Base-by-base conservation (phyloP, 108 stramenopile genomes). In the Skeletonema potamos region DNA sequence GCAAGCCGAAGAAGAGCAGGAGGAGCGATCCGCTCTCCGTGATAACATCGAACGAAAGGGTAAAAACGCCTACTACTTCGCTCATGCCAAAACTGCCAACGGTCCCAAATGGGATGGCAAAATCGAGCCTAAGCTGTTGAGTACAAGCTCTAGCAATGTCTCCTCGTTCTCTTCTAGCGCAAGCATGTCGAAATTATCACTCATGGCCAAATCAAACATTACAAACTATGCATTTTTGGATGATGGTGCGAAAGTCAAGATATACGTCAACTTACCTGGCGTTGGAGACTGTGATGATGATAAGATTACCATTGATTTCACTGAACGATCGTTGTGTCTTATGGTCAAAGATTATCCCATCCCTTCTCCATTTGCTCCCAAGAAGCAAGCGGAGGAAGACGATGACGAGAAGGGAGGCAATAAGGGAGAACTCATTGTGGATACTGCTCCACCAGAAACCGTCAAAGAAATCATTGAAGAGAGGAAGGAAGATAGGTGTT, bases 41-140 rank as follows among this genome's bases (percentile, higher is more conserved):
- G 90, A 94, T 37, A 91, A 94, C 67, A 91, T 91, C 68, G 68
- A 72, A 29, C 59, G 72, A 54, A 93, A 88, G 59, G 92, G 92
- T 17, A 86, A 85, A 61, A 86, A 93, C 62, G 89, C 92, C 24
- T 93, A 93, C 64, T 93, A 93, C 64, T 93, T 87, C 65, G 92
- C 92, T 2, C 92, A 93, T 62, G 81, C 80, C 0, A 79, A 91
- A 76, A 91, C 79, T 20, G 66, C 68, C n/a, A 63, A n/a, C 12
- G 68, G 68, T 37, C 62, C 68, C 17, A 67, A 79, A 51, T 93
- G 92, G 92, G 92, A 93, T 79, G 92, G 92, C 3, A 91, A 91
- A 62, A 68, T 81, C 55, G 86, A 89, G 67, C 92, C 92, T 3
- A 80, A 81, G n/a, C 58, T 88, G 29, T 57, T 93, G 7, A 63